Base-by-base conservation (phyloP, 1,139 yeast genomes). In the Diutina ranongensis region DNA sequence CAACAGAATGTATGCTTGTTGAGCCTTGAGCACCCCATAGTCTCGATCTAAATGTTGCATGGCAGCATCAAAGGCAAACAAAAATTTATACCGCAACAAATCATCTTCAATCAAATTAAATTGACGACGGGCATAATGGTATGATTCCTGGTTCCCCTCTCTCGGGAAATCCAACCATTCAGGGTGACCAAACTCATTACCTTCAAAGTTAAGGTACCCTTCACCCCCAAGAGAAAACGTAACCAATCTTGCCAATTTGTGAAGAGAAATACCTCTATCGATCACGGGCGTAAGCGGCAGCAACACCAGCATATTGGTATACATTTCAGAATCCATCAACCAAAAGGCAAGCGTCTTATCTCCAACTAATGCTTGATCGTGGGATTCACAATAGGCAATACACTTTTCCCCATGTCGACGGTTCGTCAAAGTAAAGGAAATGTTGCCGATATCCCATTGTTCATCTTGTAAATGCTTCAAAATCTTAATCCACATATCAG, bases 91-190 rank as follows among this genome's bases (percentile, higher is more conserved):
- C 52, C 95, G 76, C 55, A 92, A 71, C 51, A 86, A 65, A 28
- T 81, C 75, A 60, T 92, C 97, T 49, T 83, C 81, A 35, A 83
- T 77, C 54, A 92, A 72, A 56, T 85, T 85, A 72, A 92, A 92
- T 63, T 92, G 97, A 57, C 98, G 78, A 59, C 97, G 78, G 7
- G 97, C 96, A 58, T 92, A 92, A 62, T 85, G 94, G 65, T 85
- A 92, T 19, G 94, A 82, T 61, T 88, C 89, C 35, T 74, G 73
- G 62, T 92, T 92, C 44, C 96, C 97, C 38, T 53, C 83, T 54
- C 97, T 78, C 12, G 98, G 98, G 72, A 92, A 92, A 62, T 92
- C 98, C 45, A 92, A 74, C 98, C 98, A 92, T 61, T 92, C 98
- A 2, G 98, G 98, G 57, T 92, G 98, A 15, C 98, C 98, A 67